Base-by-base conservation (phyloP, 345 rosid genomes). In the Eucalyptus camaldulensis region DNA sequence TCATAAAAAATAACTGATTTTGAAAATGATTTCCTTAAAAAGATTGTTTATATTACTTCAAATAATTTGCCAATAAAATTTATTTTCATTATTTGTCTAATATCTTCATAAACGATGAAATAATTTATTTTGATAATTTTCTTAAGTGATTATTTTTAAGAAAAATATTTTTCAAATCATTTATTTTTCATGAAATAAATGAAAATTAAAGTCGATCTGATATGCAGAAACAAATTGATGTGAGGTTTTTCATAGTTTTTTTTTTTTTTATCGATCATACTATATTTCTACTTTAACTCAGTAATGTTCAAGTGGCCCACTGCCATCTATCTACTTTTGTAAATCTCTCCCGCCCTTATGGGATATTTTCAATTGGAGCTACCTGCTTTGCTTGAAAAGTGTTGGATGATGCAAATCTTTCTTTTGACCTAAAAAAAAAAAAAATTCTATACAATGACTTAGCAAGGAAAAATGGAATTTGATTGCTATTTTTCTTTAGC, bases 171-270 rank as follows among this genome's bases (percentile, higher is more conserved):
- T 27, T 27, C 8, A 60, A 60, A 27, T 27, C 0, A 60, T 60
- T 27, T 1, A 27, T 60, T 58, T 58, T 58, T 58, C 7, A 0
- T 1, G 0, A 58, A 58, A 27, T 27, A 60, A 60, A 60, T 27
- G 13, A 27, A 27, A 27, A 6, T 5, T 6, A 12, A 60, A 25
- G 14, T 13, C 3, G 0, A 60, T 60, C 0, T 24, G 0, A 60
- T 27, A 27, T 27, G 4, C 0, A 3, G 1, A 25, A 60, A 60
- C 67, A 60, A 60, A 58, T 0, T 0, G 1, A 25, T 60, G 6
- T 25, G 67, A 25, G 22, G 22, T 51, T 27, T n/a, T 60, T 60
- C 15, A 60, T 60, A 27, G 31, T 49, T 6, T 49, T 50, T 50
- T 50, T 50, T 2, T 49, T 49, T 47, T 49, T 13, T 49, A 2